Conservation (phyloP, 257 asterid species). For the Gentiana straminea region DNA sequence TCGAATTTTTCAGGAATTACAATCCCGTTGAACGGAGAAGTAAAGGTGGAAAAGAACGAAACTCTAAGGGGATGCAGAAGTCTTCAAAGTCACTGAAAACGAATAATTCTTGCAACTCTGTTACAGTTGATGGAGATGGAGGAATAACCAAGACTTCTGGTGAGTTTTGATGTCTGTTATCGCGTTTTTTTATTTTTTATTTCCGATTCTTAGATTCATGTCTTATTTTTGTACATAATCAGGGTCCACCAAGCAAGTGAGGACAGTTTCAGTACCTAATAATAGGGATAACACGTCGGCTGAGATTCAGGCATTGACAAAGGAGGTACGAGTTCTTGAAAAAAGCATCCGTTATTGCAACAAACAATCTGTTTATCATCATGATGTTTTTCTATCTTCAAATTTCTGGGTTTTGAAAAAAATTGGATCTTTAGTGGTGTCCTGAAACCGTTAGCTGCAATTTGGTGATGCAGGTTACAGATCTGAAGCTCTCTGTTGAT, state of each 20-base stretch:
- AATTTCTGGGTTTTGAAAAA: neutral
- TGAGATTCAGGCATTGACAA: constrained; percentile 46
- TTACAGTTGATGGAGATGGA: constrained; percentile 27
- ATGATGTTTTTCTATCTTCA: constrained; percentile 2
- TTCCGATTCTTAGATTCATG: constrained; percentile 7
- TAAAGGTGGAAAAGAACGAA: constrained; percentile 66
- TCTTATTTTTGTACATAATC: constrained; percentile 11
- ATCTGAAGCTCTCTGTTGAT: constrained; percentile 69
- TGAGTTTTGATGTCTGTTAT: constrained; percentile 11
- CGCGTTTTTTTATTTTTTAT: constrained; percentile 2
- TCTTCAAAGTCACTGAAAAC: constrained; percentile 60
- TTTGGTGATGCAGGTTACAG: constrained; percentile 40
- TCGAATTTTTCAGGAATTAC: constrained; percentile 43
- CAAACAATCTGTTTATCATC: neutral
- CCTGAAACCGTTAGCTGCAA: neutral
- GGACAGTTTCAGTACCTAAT: constrained; percentile 19
- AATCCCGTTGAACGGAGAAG: constrained; percentile 80
- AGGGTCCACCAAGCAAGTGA: constrained; percentile 42
- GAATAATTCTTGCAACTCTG: constrained; percentile 34
- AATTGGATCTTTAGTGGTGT: neutral
- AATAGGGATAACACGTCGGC: constrained; percentile 22
- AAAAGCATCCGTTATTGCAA: too few relatives aligned
- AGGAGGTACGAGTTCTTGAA: constrained; percentile 41
- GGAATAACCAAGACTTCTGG: constrained; percentile 33
- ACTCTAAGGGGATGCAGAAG: constrained; percentile 44